Evolutionary conservation across 225 moss, liverwort and hornwort species (phyloP).

Genomic region (Sphagnum contortum): DNA sequence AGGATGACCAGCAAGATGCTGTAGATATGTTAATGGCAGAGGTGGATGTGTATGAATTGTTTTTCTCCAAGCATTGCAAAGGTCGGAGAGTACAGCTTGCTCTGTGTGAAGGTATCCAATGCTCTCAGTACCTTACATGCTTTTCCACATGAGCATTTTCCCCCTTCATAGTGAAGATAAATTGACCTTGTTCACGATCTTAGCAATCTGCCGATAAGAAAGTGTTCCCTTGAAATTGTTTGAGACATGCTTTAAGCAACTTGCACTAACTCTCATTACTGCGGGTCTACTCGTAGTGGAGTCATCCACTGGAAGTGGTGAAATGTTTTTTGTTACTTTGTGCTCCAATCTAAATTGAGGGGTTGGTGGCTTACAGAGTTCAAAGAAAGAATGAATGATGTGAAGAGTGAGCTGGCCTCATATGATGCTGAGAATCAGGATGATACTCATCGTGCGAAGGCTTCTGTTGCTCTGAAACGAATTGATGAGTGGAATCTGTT

Average conservation of each 20-base stretch:
- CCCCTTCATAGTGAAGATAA: too few relatives aligned
- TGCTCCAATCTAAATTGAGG: background rate
- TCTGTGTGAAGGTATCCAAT: conserved; percentile 60
- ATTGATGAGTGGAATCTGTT: conserved; percentile 93
- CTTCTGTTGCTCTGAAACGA: conserved; percentile 59
- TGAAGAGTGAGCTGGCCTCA: conserved; percentile 49
- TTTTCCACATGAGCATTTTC: too few relatives aligned
- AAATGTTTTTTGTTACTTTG: too few relatives aligned
- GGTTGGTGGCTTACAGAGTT: conserved; percentile 44
- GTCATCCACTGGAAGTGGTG: too few relatives aligned
- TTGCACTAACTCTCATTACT: too few relatives aligned
- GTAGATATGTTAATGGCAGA: conserved; percentile 93
- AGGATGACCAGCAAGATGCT: conserved; percentile 58
- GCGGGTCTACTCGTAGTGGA: too few relatives aligned
- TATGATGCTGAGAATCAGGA: conserved; percentile 40
- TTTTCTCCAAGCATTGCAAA: conserved; percentile 81
- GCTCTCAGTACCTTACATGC: too few relatives aligned
- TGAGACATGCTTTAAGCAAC: too few relatives aligned
- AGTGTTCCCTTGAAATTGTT: too few relatives aligned
- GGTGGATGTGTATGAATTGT: conserved; percentile 88
- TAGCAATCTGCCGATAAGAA: too few relatives aligned
- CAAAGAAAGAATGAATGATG: conserved; percentile 59
- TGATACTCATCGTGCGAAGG: conserved; percentile 48
- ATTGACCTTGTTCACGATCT: too few relatives aligned
- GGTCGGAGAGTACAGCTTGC: conserved; percentile 57